Base-by-base conservation (phyloP, 1,139 yeast species). In the Zygotorulaspora mrakii region DNA sequence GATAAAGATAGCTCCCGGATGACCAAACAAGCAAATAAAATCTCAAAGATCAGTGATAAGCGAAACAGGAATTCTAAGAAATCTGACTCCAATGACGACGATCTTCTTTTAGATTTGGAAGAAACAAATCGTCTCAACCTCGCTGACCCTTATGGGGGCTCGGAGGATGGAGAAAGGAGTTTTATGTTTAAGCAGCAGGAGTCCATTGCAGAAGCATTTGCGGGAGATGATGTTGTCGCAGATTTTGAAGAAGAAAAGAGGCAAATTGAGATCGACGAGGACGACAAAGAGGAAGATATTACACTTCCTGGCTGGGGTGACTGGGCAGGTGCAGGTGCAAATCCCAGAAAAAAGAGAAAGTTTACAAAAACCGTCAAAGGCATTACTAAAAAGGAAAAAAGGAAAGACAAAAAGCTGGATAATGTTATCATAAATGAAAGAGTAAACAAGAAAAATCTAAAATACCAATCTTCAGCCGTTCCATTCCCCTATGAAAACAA, bases 231-330 rank as follows among this genome's bases (percentile, higher is more conserved):
- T 58, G 82, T 79, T 32, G 82, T 82, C 14, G 73, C 74, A 13
- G 95, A 88, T 50, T 88, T 88, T 59, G 76, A 74, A 46, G 78
- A 73, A 16, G 95, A 85, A 52, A 91, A 91, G 67, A 69, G 70
- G 43, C 71, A 76, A 49, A 75, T 75, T n/a, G 70, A 74, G 5
- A 74, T 68, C 37, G 91, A 83, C 34, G 97, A 91, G 64, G 97
- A 79, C 45, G 96, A 91, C 62, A 74, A 86, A 59, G 88, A 82
- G 54, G 82, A 82, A 46, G 96, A 89, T 59, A 66, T 82, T 38
- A 82, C 95, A 0, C 66, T 89, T 37, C 97, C 97, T 2, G 98
- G 98, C 2, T 91, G 98, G 97, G 91, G 91, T 35, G 83, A 76
- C 43, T 84, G 94, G 91, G 79, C 83, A 3, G 82, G 82, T 28